Conservation (phyloP, 345 rosid genomes). For the Angophora floribunda region DNA sequence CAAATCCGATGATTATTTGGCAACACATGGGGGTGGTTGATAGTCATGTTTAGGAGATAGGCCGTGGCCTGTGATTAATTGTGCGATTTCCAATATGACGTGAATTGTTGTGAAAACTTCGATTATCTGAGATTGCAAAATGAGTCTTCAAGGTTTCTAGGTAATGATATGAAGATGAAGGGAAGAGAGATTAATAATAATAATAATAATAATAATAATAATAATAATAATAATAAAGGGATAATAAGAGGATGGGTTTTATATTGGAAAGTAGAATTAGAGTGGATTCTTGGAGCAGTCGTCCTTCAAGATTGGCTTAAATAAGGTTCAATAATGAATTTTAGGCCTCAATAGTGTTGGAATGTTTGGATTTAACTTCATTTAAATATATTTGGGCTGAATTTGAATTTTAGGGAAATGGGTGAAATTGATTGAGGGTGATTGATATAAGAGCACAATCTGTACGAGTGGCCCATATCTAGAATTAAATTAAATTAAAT, state of each 20-base stretch:
- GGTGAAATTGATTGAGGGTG: neutral
- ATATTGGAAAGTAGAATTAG: neutral
- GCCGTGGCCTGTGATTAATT: neutral
- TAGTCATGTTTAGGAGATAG: neutral
- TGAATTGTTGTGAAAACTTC: neutral
- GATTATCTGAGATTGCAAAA: neutral
- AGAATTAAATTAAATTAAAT: too few species aligned
- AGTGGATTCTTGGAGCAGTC: neutral
- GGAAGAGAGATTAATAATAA: too few species aligned
- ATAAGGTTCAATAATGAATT: neutral
- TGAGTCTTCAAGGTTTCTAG: neutral
- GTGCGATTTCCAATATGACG: neutral
- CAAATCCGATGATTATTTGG: neutral
- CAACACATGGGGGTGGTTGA: neutral
- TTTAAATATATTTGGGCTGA: neutral
- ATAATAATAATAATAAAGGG: accelerated
- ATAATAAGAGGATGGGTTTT: neutral
- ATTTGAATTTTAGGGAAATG: neutral
- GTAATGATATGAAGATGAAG: neutral
- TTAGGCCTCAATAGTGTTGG: neutral
- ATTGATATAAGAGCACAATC: too few species aligned
- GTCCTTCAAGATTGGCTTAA: neutral
- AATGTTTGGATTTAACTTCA: neutral
- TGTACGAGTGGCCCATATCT: neutral
- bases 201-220: too few species aligned